Base-by-base conservation (phyloP, 2,329 filamentous ascomycete species). In the Biscogniauxia sp. region DNA sequence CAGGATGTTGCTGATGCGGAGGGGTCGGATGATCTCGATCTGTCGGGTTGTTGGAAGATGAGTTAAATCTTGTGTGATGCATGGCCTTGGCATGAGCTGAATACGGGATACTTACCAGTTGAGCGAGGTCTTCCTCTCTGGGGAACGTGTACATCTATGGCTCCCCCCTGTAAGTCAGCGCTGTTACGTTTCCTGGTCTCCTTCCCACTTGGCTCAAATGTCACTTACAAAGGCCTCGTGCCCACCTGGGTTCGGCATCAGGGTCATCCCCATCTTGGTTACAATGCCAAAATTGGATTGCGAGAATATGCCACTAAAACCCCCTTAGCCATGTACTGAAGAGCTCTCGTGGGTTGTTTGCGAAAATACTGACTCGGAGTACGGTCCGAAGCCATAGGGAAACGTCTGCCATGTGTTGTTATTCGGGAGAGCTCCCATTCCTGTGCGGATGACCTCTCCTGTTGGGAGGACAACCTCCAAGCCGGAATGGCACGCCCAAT, bases 241-340 rank as follows among this genome's bases (percentile, higher is more conserved):
- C 1, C 79, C 80, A 9, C 77, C 80, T 0, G 80, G 80, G 53
- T 82, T 82, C 1, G 79, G 78, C 82, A 84, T 84, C 37, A 85
- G 73, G 72, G 70, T 70, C 64, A 84, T 77, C 0, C 81, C 82
- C 74, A 84, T 81, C 70, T 83, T 83, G 3, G 79, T 81, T 1
- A 82, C 80, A 23, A 84, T 78, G 11, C 80, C 80, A 9, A 80
- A 77, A 55, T 82, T 82, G 1, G 77, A 79, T 63, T 83, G 80
- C 0, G 78, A 76, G 64, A 83, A 84, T 0, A 83, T 76, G 1
- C 78, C 78, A 64, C 72, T 74, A 32, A 20, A 7, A 17, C 28
- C 25, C n/a, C 28, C 7, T 19, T n/a, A 53, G 9, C 52, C 20
- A 59, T 37, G 50, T 11, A 19, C 15, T 1, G 25, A 25, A 26